These are phyloP conservation scores for Boechera divaricarpa DNA, from an alignment of 345 rosid genomes.

Conservation along the genomic window DNA sequence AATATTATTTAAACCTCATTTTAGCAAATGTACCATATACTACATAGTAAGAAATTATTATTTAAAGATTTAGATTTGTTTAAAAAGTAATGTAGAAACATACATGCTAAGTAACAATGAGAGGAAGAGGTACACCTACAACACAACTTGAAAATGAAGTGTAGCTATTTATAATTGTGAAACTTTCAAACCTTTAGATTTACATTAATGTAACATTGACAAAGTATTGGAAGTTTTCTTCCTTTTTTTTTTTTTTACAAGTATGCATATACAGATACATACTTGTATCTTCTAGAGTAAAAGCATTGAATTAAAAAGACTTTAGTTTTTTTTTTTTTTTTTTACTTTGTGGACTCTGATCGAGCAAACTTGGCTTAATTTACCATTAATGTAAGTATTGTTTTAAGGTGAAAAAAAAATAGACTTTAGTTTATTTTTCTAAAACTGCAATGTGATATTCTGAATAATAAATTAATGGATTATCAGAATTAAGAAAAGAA, in stretches of 20 bases:
- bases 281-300: constrained; percentile 6
- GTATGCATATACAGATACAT: constrained; percentile 10
- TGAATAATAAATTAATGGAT: constrained; percentile 26
- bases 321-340: background rate
- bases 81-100: constrained; percentile 37
- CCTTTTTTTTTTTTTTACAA: background rate
- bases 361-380: too few relatives aligned
- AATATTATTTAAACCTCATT: constrained; percentile 21
- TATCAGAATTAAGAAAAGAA: constrained; percentile 2
- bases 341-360: too few relatives aligned
- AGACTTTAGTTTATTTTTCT: background rate
- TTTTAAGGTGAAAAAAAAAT: too few relatives aligned
- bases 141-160: constrained; percentile 41
- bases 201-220: constrained; percentile 14
- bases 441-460: background rate
- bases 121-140: constrained; percentile 41
- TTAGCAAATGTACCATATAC: constrained; percentile 11
- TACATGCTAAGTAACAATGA: constrained; percentile 39
- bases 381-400: too few relatives aligned
- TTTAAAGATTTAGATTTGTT: constrained; percentile 26
- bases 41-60: constrained; percentile 11
- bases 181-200: background rate
- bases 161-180: constrained; percentile 3
- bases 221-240: background rate
- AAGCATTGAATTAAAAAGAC: background rate